These are phyloP conservation scores for Chytridium lagenaria DNA, from an alignment of 371 early-diverging fungal genomes.

Conservation along the genomic window DNA sequence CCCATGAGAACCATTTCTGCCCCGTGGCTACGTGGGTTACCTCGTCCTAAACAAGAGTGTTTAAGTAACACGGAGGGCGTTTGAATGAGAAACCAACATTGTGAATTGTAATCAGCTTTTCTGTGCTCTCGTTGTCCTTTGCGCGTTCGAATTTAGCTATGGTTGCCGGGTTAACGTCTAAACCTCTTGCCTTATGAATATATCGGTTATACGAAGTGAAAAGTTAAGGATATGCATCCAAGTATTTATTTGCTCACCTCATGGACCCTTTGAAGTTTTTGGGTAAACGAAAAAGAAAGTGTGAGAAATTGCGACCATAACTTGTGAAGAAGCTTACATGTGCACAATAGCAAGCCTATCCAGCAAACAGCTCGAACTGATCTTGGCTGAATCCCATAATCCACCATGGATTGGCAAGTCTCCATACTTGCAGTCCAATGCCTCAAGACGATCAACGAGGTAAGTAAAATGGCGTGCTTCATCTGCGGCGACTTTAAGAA, in stretches of 20 bases:
- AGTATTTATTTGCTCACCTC: slow-evolving; percentile 32
- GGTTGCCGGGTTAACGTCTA: slow-evolving; percentile 67
- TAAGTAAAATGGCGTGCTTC: slow-evolving; percentile 63
- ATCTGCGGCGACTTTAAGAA: slow-evolving; percentile 62
- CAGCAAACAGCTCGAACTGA: slow-evolving; percentile 50
- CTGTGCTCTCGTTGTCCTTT: slow-evolving; percentile 57
- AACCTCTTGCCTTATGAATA: slow-evolving; percentile 53
- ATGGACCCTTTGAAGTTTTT: slow-evolving; percentile 47
- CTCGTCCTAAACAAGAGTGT: slow-evolving; percentile 52
- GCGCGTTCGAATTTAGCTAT: slow-evolving; percentile 59
- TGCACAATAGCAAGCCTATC: slow-evolving; percentile 63
- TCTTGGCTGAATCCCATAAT: slow-evolving; percentile 63
- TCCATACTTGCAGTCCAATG: slow-evolving; percentile 57
- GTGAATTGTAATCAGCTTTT: slow-evolving; percentile 56
- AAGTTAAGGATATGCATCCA: no score
- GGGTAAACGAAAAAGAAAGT: neutral
- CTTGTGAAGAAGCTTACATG: slow-evolving; percentile 50
- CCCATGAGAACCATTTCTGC: slow-evolving; percentile 59
- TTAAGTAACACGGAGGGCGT: no score
- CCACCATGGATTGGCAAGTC: slow-evolving; percentile 61
- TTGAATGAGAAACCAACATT: slow-evolving; percentile 6
- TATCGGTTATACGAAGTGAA: neutral
- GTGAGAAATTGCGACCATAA: neutral
- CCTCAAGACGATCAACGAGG: slow-evolving; percentile 56
- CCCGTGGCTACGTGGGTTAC: slow-evolving; percentile 62